A percentile compares a stretch with the other conserved stretches of the same genome.
phyloP scores from a whole-genome alignment of 768 basidiomycete genomes.

The Mycena maculata region DNA sequence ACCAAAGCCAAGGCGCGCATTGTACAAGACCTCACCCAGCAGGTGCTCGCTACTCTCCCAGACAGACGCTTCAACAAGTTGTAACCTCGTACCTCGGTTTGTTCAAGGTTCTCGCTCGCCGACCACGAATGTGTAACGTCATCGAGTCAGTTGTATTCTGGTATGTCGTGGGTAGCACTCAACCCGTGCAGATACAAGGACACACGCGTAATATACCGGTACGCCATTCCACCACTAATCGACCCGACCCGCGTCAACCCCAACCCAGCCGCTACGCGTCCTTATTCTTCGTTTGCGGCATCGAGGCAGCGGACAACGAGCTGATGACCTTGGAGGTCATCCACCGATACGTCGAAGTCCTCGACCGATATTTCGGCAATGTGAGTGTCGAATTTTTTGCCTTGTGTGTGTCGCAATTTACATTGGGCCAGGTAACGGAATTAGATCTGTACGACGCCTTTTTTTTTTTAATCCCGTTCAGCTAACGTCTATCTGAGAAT shows the following conservation, averaged over 20 bases:
- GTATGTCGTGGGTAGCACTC: background rate
- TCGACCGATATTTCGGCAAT: constrained; percentile 87
- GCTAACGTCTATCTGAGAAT: constrained; percentile 63
- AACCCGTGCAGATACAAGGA: constrained; percentile 69
- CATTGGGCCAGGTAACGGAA: constrained; percentile 79
- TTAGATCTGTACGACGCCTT: constrained; percentile 76
- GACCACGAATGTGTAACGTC: constrained; percentile 95
- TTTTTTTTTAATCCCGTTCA: background rate
- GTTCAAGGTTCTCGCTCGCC: constrained; percentile 81
- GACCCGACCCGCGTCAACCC: no score
- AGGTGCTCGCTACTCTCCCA: no score
- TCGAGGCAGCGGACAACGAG: constrained; percentile 89
- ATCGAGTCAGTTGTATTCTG: constrained; percentile 60
- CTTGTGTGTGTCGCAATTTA: constrained; percentile 57
- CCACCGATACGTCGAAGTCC: constrained; percentile 93
- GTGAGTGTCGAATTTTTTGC: constrained; percentile 56
- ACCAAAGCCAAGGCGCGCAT: constrained; percentile 89
- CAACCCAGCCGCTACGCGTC: constrained; percentile 97
- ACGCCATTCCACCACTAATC: no score
- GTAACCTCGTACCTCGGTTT: no score
- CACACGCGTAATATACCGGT: constrained; percentile 88
- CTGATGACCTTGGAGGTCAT: constrained; percentile 92
- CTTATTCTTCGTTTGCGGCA: constrained; percentile 93
- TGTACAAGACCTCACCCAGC: constrained; percentile 94
- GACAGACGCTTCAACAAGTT: no score